These are phyloP conservation scores for Sarcomyxa edulis DNA, from an alignment of 768 basidiomycete species.

Conservation along the genomic window DNA sequence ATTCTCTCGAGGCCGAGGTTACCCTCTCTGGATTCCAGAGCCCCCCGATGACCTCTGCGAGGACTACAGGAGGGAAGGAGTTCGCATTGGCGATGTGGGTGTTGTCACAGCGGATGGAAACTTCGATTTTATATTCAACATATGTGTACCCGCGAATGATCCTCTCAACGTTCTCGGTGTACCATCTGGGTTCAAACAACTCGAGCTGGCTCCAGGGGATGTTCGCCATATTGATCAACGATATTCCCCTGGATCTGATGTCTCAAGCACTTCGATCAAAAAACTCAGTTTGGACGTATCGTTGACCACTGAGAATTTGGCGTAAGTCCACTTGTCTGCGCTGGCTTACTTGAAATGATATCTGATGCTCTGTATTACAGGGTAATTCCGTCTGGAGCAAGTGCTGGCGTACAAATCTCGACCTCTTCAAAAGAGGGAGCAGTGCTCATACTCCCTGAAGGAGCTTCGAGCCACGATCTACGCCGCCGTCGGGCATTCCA, in stretches of 20 bases:
- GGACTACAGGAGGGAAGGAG: constrained; percentile 14
- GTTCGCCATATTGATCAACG: background rate
- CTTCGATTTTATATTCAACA: constrained; percentile 16
- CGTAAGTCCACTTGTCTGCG: no score
- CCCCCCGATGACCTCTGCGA: constrained; percentile 15
- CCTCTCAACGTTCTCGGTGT: constrained; percentile 4
- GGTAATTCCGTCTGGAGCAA: background rate
- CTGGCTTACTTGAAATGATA: no score
- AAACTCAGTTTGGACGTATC: no score
- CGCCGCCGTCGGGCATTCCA: constrained; percentile 4
- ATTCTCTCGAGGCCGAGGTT: constrained; percentile 15
- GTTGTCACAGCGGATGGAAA: constrained; percentile 16
- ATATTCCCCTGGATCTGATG: background rate
- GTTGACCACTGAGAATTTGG: no score
- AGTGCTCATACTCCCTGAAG: constrained; percentile 13
- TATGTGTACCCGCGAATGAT: constrained; percentile 9
- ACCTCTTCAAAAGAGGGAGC: constrained; percentile 10
- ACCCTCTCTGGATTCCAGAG: constrained; percentile 28
- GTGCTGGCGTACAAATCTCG: background rate
- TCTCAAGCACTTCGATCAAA: background rate
- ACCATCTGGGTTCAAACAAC: constrained; percentile 5
- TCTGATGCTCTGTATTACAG: background rate
- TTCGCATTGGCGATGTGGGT: constrained; percentile 18
- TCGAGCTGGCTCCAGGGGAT: constrained; percentile 1
- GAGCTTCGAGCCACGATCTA: constrained; percentile 10